Conservation (phyloP, 306 rosid genomes). For the Sophora flavescens region DNA sequence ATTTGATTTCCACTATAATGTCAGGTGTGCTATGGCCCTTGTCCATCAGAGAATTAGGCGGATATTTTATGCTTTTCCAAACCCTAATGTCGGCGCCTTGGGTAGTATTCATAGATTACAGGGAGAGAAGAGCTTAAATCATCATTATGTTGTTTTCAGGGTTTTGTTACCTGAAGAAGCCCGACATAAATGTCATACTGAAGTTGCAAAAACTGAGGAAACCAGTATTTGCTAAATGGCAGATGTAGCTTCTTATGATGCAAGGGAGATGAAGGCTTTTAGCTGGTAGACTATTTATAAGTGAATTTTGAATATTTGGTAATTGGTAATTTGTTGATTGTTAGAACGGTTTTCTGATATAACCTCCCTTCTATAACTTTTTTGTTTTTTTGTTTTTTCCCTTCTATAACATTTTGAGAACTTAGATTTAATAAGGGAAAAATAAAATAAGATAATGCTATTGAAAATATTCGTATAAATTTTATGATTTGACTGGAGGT, state of each 20-base stretch:
- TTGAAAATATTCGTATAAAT: too few relatives aligned
- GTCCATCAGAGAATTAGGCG: constrained; percentile 92
- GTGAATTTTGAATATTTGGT: constrained; percentile 33
- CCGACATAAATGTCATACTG: constrained; percentile 45
- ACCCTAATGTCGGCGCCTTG: constrained; percentile 80
- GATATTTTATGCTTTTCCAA: constrained; percentile 83
- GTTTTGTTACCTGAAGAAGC: constrained; percentile 67
- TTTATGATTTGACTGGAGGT: too few relatives aligned
- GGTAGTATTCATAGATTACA: constrained; percentile 88
- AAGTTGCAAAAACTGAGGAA: constrained; percentile 37
- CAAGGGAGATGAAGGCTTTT: constrained; percentile 19
- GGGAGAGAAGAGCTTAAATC: constrained; percentile 91
- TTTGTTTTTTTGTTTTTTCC: too few relatives aligned
- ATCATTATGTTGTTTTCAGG: constrained; percentile 89
- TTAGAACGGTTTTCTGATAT: constrained; percentile 22
- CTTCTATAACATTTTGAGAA: too few relatives aligned
- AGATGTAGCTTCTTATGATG: constrained; percentile 11
- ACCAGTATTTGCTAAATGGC: constrained; percentile 16
- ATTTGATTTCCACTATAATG: constrained; percentile 13
- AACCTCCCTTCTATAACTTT: neutral
- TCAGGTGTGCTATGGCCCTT: constrained; percentile 98
- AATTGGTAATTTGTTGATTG: constrained; percentile 6
- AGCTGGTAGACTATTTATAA: constrained; percentile 6
- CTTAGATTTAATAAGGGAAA: too few relatives aligned
- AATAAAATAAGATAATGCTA: too few relatives aligned